Conservation (phyloP, 2,329 filamentous ascomycete species). For the Tolypocladium endophyticum region DNA sequence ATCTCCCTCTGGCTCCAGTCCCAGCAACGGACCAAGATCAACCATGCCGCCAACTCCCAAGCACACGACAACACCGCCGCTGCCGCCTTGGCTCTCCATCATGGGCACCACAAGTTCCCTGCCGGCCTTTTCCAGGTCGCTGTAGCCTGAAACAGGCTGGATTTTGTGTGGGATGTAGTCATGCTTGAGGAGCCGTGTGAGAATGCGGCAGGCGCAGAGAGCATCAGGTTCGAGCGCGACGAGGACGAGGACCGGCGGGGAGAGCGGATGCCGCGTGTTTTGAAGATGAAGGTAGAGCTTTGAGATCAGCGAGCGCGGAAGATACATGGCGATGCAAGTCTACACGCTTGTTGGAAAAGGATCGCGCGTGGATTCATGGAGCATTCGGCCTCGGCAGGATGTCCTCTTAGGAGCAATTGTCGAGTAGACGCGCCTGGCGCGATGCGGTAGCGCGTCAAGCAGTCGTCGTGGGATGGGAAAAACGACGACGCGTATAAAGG, state of each 20-base stretch:
- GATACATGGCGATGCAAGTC: slow-evolving; percentile 60
- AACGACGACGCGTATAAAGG: neutral
- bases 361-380: slow-evolving; percentile 13
- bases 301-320: slow-evolving; percentile 78
- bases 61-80: slow-evolving; percentile 82
- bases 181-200: slow-evolving; percentile 86
- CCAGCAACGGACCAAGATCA: slow-evolving; percentile 71
- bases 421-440: slow-evolving; percentile 7
- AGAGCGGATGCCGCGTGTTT: slow-evolving; percentile 76
- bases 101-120: slow-evolving; percentile 72
- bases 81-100: slow-evolving; percentile 75
- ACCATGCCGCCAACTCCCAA: slow-evolving; percentile 87
- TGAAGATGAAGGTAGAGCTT: slow-evolving; percentile 88
- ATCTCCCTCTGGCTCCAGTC: slow-evolving; percentile 54
- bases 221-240: slow-evolving; percentile 92
- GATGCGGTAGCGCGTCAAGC: slow-evolving; percentile 2
- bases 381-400: neutral
- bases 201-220: slow-evolving; percentile 87
- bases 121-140: slow-evolving; percentile 72
- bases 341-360: slow-evolving; percentile 17
- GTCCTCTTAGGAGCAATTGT: slow-evolving; percentile 1
- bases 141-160: slow-evolving; percentile 87
- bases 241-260: slow-evolving; percentile 81
- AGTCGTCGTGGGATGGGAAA: neutral
- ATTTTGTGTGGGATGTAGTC: slow-evolving; percentile 98